phyloP scores from a whole-genome alignment of 306 rosid genomes.

The Amphicarpaea edgeworthii region DNA sequence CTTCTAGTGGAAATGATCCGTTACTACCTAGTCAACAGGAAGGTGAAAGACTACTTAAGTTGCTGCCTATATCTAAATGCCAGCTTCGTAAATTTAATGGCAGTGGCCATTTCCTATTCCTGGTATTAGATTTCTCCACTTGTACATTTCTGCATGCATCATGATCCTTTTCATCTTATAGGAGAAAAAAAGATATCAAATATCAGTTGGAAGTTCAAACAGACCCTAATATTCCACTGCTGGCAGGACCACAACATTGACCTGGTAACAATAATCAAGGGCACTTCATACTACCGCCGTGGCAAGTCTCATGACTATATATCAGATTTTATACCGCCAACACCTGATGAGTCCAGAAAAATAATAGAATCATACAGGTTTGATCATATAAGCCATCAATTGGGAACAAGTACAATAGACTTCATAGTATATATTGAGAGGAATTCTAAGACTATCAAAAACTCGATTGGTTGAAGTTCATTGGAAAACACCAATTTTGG shows the following conservation, averaged over 20 bases:
- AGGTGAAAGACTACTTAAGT: slow-evolving; percentile 60
- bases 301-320: slow-evolving; percentile 63
- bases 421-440: neutral
- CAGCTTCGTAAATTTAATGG: slow-evolving; percentile 65
- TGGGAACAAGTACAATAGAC: neutral
- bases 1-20: slow-evolving; percentile 72
- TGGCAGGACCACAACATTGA: slow-evolving; percentile 77
- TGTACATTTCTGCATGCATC: slow-evolving; percentile 1
- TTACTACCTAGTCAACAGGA: slow-evolving; percentile 77
- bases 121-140: slow-evolving; percentile 60
- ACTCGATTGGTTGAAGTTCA: too few relatives aligned
- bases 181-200: slow-evolving; percentile 14
- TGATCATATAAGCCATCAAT: slow-evolving; percentile 15
- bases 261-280: slow-evolving; percentile 69
- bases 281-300: slow-evolving; percentile 75
- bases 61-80: slow-evolving; percentile 61
- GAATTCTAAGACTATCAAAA: too few relatives aligned
- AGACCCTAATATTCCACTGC: neutral
- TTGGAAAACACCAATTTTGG: too few relatives aligned
- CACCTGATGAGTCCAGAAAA: slow-evolving; percentile 57
- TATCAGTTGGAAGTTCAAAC: neutral
- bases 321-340: slow-evolving; percentile 76
- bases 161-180: slow-evolving; percentile 19
- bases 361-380: slow-evolving; percentile 54
- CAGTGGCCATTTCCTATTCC: slow-evolving; percentile 79